Conservation (phyloP, 108 stramenopile species). For the Cylindrotheca fusiformis region DNA sequence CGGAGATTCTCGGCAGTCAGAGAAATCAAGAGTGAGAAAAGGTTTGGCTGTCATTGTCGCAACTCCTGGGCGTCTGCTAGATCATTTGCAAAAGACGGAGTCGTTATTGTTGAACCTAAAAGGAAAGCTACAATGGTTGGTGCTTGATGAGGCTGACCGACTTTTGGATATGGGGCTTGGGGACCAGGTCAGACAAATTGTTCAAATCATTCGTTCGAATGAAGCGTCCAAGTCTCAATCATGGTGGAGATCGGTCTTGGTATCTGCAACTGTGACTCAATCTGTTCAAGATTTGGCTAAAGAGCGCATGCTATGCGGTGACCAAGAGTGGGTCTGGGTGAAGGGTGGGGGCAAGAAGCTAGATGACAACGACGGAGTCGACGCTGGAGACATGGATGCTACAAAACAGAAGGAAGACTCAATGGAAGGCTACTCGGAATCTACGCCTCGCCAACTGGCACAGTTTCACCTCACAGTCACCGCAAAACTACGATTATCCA, state of each 20-base stretch:
- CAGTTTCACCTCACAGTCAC: constrained; percentile 88
- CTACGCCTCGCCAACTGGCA: constrained; percentile 84
- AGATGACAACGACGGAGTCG: not conserved
- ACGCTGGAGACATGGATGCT: not conserved
- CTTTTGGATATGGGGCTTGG: constrained; percentile 93
- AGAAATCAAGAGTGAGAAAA: constrained; percentile 95
- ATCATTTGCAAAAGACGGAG: constrained; percentile 91
- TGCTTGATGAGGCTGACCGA: constrained; percentile 95
- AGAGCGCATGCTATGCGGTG: constrained; percentile 51
- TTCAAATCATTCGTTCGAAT: constrained; percentile 73
- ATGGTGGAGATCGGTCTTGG: constrained; percentile 76
- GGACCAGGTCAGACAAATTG: constrained; percentile 85
- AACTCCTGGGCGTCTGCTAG: constrained; percentile 95
- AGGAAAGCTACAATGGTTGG: constrained; percentile 79
- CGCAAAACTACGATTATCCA: constrained; percentile 86
- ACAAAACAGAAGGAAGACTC: not conserved
- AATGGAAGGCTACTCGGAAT: constrained; percentile 44
- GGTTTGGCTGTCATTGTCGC: constrained; percentile 90
- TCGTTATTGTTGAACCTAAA: constrained; percentile 63
- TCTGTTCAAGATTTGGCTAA: constrained; percentile 64
- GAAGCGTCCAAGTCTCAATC: constrained; percentile 43
- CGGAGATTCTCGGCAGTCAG: constrained; percentile 91
- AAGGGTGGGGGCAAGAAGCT: constrained; percentile 27
- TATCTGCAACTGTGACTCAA: constrained; percentile 84
- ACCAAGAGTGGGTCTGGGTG: constrained; percentile 62